Evolutionary conservation across 1,139 yeast species (phyloP), one percentile per base, ranked within the genome.

Genomic region (Blastobotrys proliferans): DNA sequence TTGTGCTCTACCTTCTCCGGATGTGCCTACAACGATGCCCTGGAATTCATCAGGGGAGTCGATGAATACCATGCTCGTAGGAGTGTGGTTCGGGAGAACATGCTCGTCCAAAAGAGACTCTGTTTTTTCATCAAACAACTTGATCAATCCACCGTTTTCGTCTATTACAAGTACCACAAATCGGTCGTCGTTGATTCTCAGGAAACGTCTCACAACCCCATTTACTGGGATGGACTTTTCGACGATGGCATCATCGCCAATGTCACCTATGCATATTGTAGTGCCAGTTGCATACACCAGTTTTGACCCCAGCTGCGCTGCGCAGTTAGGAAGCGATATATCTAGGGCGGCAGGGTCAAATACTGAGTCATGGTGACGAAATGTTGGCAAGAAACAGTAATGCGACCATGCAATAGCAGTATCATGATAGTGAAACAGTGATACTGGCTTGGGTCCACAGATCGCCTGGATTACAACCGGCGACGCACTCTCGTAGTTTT

Each of bases 21-120:
- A 34, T 10, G 48, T 39, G 10, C 50, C 50, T 2, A 45, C 39
- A 5, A 42, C 44, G 26, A 47, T 19, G 5, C 48, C 50, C 6
- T 37, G 26, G 16, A 45, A 39, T 3, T 29, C 43, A 6, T 40
- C 39, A 3, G 35, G 6, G 8, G 40, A 31, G 17, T 35, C 34
- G 8, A 42, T 32, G 2, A 29, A 30, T 20, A 39, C 42, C 4
- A 33, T 11, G 13, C 43, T 33, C 6, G 42, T 40, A 4, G 46
- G 44, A 14, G 40, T 42, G n/a, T n/a, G n/a, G n/a, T n/a, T n/a
- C n/a, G n/a, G n/a, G n/a, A n/a, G n/a, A n/a, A n/a, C n/a, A n/a
- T n/a, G n/a, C 10, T 40, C 28, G 11, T 22, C 28, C n/a, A 45
- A 28, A 16, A 24, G 19, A 11, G 24, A 19, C 8, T 43, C 44